Evolutionary conservation across 2,329 filamentous ascomycete species (phyloP).

Genomic region (Penicillium capsulatum): DNA sequence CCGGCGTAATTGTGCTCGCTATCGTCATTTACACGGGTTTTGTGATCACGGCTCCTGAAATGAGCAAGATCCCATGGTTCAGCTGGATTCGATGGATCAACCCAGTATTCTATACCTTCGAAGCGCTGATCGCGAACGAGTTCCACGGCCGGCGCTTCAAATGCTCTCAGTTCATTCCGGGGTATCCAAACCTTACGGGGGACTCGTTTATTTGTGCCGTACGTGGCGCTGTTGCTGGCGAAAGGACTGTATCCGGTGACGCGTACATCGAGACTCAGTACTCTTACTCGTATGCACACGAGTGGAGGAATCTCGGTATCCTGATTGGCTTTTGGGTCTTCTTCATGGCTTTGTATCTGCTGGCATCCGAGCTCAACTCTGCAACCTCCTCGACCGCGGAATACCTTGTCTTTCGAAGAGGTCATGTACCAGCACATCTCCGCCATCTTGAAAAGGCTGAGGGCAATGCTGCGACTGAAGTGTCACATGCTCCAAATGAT

Average conservation of each 20-base stretch:
- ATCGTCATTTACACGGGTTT: slow-evolving; percentile 67
- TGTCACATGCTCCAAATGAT: slow-evolving; percentile 9
- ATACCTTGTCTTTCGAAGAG: slow-evolving; percentile 62
- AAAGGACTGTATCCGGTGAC: slow-evolving; percentile 56
- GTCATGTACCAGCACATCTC: slow-evolving; percentile 46
- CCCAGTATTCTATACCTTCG: slow-evolving; percentile 62
- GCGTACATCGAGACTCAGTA: slow-evolving; percentile 56
- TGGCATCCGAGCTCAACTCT: slow-evolving; percentile 62
- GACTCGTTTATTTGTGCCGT: slow-evolving; percentile 53
- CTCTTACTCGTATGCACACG: slow-evolving; percentile 54
- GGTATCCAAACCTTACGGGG: slow-evolving; percentile 44
- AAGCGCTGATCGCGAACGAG: slow-evolving; percentile 54
- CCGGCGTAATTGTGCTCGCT: slow-evolving; percentile 51
- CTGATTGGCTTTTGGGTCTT: slow-evolving; percentile 60
- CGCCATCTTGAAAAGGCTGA: slow-evolving; percentile 23
- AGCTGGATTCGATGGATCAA: slow-evolving; percentile 65
- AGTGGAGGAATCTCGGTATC: slow-evolving; percentile 68
- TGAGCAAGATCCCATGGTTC: slow-evolving; percentile 56
- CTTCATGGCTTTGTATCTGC: slow-evolving; percentile 62
- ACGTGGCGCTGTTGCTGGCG: slow-evolving; percentile 54
- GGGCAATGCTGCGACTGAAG: slow-evolving; percentile 18
- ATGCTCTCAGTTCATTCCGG: slow-evolving; percentile 50
- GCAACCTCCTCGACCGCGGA: slow-evolving; percentile 61
- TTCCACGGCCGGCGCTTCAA: slow-evolving; percentile 56
- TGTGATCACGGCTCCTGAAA: slow-evolving; percentile 55